Evolutionary conservation across 495 filamentous ascomycete species (phyloP).

Genomic region (Trichoderma gamsii): DNA sequence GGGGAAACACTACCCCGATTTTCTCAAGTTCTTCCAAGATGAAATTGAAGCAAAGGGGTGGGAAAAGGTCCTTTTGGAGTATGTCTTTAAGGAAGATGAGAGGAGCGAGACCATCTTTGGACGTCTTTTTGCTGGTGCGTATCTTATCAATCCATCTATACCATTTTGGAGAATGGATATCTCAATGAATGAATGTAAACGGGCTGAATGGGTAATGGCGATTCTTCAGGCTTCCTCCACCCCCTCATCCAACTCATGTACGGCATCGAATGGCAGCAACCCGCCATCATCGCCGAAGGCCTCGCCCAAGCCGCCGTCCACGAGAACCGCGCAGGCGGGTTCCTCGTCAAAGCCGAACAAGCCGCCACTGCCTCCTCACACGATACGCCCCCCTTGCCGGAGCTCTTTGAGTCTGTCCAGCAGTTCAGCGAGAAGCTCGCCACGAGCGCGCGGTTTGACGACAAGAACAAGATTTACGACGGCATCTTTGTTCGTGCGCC

Average conservation of each 20-base stretch:
- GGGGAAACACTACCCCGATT: slow-evolving; percentile 57
- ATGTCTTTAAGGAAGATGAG: slow-evolving; percentile 56
- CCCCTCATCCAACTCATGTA: slow-evolving; percentile 82
- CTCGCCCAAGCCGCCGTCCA: slow-evolving; percentile 70
- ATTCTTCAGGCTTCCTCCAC: slow-evolving; percentile 58
- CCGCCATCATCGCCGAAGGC: slow-evolving; percentile 73
- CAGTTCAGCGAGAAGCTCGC: slow-evolving; percentile 50
- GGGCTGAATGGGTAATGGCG: not conserved
- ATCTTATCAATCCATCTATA: slow-evolving; percentile 17
- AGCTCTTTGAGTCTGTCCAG: slow-evolving; percentile 52
- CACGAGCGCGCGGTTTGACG: slow-evolving; percentile 41
- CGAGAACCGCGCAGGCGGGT: slow-evolving; percentile 40
- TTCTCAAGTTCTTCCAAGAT: slow-evolving; percentile 62
- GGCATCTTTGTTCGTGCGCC: slow-evolving; percentile 57
- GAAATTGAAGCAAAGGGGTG: slow-evolving; percentile 62
- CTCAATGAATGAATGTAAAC: not conserved
- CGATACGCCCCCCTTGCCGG: slow-evolving; percentile 40
- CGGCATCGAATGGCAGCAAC: slow-evolving; percentile 73
- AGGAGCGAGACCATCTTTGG: slow-evolving; percentile 57
- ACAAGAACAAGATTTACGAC: slow-evolving; percentile 59
- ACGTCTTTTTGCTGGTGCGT: slow-evolving; percentile 49
- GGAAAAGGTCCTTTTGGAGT: slow-evolving; percentile 52
- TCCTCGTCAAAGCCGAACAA: slow-evolving; percentile 49
- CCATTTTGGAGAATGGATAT: not conserved
- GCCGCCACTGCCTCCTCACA: not conserved